phyloP scores from a whole-genome alignment of 306 rosid genomes.

The Dicorynia guianensis region DNA sequence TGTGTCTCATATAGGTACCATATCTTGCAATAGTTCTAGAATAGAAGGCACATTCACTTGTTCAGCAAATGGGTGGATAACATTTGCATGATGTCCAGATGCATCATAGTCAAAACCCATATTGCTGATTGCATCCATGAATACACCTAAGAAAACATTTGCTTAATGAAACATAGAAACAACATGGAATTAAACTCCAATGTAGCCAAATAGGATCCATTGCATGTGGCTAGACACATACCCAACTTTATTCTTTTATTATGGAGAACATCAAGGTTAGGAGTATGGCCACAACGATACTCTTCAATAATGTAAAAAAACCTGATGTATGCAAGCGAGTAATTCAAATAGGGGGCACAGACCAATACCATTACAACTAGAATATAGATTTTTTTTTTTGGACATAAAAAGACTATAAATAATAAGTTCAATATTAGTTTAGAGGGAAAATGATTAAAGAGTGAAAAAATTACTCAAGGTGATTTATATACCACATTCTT shows the following conservation, averaged over 20 bases:
- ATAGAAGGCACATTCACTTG: conserved; percentile 54
- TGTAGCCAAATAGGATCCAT: conserved; percentile 18
- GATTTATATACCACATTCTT: conserved; percentile 74
- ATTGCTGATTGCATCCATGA: conserved; percentile 80
- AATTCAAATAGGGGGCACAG: conserved; percentile 27
- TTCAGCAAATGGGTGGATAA: conserved; percentile 64
- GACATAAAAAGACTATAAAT: background rate
- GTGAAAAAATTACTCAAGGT: background rate
- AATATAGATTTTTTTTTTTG: conserved; percentile 4
- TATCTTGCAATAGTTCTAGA: conserved; percentile 80
- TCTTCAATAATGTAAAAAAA: conserved; percentile 86
- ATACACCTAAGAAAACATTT: conserved; percentile 66
- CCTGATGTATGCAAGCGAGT: conserved; percentile 53
- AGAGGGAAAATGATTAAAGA: background rate
- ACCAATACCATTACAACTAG: conserved; percentile 14
- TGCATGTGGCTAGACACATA: conserved; percentile 49
- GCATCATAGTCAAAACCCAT: conserved; percentile 91
- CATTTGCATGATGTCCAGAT: conserved; percentile 94
- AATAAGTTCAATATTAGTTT: background rate
- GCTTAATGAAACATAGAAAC: conserved; percentile 18
- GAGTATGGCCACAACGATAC: conserved; percentile 91
- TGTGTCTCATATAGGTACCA: conserved; percentile 55
- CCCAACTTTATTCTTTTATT: conserved; percentile 97
- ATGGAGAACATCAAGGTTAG: conserved; percentile 92
- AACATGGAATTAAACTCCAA: background rate